Conservation (phyloP, 2,329 filamentous ascomycete species). For the Gaeumannomyces tritici region DNA sequence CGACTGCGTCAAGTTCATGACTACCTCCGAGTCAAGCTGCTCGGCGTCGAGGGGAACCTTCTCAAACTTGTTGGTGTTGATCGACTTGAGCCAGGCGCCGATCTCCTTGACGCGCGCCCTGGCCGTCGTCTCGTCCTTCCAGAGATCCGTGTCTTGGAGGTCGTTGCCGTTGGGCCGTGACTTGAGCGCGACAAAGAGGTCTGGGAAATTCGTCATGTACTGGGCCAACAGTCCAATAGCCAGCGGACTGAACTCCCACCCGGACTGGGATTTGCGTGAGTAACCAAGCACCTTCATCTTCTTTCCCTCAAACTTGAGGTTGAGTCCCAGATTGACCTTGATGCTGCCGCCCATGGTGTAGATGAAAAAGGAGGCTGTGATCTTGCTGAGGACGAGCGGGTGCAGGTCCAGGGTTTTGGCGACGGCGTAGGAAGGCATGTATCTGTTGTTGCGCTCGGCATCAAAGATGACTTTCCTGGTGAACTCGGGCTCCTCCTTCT, state of each 20-base stretch:
- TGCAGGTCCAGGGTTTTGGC: conserved; percentile 66
- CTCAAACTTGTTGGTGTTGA: conserved; percentile 88
- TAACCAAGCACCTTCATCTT: conserved; percentile 95
- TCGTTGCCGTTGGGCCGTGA: conserved; percentile 78
- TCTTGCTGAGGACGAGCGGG: conserved; percentile 83
- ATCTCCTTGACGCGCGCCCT: conserved; percentile 86
- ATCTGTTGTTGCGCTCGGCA: conserved; percentile 62
- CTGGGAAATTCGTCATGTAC: conserved; percentile 91
- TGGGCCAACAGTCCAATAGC: conserved; percentile 72
- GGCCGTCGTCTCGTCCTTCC: conserved; percentile 57
- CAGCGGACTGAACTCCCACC: conserved; percentile 91
- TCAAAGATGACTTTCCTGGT: conserved; percentile 61
- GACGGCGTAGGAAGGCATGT: conserved; percentile 82
- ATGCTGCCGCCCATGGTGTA: conserved; percentile 60
- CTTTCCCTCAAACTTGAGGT: conserved; percentile 92
- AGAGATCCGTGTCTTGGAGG: conserved; percentile 78
- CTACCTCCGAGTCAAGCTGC: conserved; percentile 86
- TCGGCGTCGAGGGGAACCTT: conserved; percentile 93
- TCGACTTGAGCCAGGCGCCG: conserved; percentile 80
- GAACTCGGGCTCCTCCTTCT: conserved; percentile 72
- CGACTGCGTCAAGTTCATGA: conserved; percentile 67
- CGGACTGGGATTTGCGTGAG: conserved; percentile 72
- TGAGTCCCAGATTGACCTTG: conserved; percentile 83
- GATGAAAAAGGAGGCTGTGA: conserved; percentile 89
- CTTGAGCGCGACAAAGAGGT: conserved; percentile 87